These are phyloP conservation scores for Epithele typhae DNA, from an alignment of 768 basidiomycete genomes.

Conservation along the genomic window DNA sequence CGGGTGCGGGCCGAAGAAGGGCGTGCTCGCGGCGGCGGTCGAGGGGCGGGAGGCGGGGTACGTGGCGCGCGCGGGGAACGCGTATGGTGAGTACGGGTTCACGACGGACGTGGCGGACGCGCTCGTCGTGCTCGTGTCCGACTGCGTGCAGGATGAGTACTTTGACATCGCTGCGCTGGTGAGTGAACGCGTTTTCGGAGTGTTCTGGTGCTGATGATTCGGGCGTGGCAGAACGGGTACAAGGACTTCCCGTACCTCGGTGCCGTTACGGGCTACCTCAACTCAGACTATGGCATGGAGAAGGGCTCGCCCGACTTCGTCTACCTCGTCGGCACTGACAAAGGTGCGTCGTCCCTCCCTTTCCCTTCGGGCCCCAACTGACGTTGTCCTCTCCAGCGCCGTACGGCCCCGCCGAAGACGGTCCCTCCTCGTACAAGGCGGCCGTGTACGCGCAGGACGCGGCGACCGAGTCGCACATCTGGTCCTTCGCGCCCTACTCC, in stretches of 20 bases:
- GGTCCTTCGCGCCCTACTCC: conserved; percentile 10
- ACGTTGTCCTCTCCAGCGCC: not conserved
- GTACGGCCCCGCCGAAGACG: conserved; percentile 3
- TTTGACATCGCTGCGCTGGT: conserved; percentile 17
- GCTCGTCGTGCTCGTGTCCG: conserved; percentile 8
- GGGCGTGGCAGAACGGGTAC: conserved; percentile 7
- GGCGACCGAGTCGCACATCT: conserved; percentile 20
- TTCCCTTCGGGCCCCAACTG: not conserved
- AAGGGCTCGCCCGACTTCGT: conserved; percentile 13
- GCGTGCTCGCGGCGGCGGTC: too few species aligned
- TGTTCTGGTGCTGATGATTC: too few species aligned
- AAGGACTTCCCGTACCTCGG: conserved; percentile 10
- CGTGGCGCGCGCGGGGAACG: conserved; percentile 3
- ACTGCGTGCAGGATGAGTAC: not conserved
- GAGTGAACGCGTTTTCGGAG: not conserved
- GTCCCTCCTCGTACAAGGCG: conserved; percentile 14
- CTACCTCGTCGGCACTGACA: conserved; percentile 12
- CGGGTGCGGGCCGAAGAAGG: too few species aligned
- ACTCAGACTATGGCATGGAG: conserved; percentile 2
- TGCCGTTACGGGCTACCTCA: conserved; percentile 12
- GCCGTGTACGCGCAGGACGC: conserved; percentile 9
- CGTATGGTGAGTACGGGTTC: conserved; percentile 19
- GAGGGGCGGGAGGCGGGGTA: too few species aligned
- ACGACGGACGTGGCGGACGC: conserved; percentile 14
- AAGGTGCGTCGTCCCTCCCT: conserved; percentile 4